Percentiles rank a stretch among this genome's conserved stretches.
Conservation (phyloP, 2,329 filamentous ascomycete species). For the Trichoderma sp. region DNA sequence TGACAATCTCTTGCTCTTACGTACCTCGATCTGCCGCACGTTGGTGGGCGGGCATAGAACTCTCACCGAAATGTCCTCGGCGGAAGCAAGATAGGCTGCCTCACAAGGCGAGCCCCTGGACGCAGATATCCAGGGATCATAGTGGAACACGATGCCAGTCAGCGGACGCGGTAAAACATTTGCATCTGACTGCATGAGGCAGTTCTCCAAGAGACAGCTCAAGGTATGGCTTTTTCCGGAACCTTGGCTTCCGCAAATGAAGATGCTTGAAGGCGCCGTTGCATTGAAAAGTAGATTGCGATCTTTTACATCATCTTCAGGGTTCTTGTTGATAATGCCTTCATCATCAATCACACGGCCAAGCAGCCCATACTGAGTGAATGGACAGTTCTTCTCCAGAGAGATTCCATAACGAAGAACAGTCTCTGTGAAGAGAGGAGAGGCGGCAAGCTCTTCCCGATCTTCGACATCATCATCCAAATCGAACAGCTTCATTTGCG, state of each 20-base stretch:
- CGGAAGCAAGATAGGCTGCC: conserved; percentile 58
- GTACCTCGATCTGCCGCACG: conserved; percentile 45
- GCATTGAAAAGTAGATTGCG: conserved; percentile 52
- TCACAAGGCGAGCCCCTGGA: conserved; percentile 59
- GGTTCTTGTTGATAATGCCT: too few relatives aligned
- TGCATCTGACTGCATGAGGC: conserved; percentile 50
- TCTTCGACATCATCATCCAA: background rate
- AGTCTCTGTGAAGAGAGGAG: conserved; percentile 32
- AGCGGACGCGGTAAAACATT: conserved; percentile 56
- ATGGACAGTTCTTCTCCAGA: background rate
- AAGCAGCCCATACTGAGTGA: conserved; percentile 34
- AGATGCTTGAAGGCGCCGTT: conserved; percentile 58
- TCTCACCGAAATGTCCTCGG: conserved; percentile 50
- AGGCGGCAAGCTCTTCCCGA: conserved; percentile 26
- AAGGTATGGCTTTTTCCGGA: conserved; percentile 67
- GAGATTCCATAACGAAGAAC: conserved; percentile 19
- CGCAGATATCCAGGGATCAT: conserved; percentile 59
- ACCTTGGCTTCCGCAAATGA: conserved; percentile 68
- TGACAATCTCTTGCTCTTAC: background rate
- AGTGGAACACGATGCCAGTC: conserved; percentile 67
- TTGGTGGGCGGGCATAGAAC: conserved; percentile 62
- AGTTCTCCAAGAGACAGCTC: conserved; percentile 61
- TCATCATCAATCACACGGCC: conserved; percentile 12
- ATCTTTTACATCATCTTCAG: conserved; percentile 25
- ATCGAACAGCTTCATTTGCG: conserved; percentile 25